These are phyloP conservation scores for Eimeria zaria DNA, from an alignment of 169 alveolate genomes.

Conservation along the genomic window DNA sequence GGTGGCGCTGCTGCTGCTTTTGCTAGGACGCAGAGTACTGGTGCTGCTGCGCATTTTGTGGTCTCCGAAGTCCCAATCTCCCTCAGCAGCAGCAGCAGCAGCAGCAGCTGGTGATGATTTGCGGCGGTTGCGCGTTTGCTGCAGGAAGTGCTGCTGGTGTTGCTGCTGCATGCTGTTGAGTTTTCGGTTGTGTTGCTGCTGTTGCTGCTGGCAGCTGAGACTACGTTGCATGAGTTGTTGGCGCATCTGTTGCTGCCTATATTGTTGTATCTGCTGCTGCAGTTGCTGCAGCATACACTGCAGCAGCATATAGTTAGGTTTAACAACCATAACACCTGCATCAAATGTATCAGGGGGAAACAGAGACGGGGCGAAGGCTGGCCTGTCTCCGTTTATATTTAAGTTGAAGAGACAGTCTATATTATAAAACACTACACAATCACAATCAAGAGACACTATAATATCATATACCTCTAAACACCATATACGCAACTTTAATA, in stretches of 20 bases:
- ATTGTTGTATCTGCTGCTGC: no score
- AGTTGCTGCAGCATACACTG: constrained; percentile 1
- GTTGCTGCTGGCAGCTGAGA: no score
- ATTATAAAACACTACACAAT: constrained; percentile 24
- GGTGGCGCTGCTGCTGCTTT: background rate
- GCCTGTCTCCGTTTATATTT: background rate
- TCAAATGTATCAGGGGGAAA: constrained; percentile 82
- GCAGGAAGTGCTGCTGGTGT: background rate
- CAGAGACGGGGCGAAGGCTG: constrained; percentile 81
- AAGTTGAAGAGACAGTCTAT: constrained; percentile 49
- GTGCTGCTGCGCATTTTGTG: no score
- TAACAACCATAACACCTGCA: constrained; percentile 74
- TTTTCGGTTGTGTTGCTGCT: no score
- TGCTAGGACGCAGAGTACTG: no score
- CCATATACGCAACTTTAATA: constrained; percentile 76
- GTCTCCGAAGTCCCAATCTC: no score
- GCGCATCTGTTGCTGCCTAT: no score
- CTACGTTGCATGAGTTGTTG: no score
- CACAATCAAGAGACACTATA: constrained; percentile 68
- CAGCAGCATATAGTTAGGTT: constrained; percentile 16
- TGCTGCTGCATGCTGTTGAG: no score
- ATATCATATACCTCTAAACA: constrained; percentile 18
- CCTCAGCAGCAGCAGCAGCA: no score
- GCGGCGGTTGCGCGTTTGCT: no score
- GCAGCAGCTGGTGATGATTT: no score